These are phyloP conservation scores for Lactuca sativa DNA, from an alignment of 129 eudicot genomes.

Conservation along the genomic window DNA sequence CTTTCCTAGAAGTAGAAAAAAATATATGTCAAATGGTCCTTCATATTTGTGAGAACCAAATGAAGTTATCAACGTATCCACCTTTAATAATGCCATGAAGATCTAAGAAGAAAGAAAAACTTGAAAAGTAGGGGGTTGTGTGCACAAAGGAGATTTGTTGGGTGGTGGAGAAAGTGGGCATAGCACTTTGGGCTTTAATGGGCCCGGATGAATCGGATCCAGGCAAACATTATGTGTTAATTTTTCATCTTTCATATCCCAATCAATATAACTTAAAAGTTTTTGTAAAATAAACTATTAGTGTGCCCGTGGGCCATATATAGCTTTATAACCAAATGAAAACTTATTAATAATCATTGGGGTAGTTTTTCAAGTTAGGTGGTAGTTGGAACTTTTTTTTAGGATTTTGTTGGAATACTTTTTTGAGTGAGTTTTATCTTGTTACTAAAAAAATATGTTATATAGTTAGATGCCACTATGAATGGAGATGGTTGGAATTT, in stretches of 20 bases:
- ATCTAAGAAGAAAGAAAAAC: constrained; percentile 21
- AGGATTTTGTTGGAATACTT: constrained; percentile 26
- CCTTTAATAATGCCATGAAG: constrained; percentile 26
- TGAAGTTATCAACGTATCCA: constrained; percentile 29
- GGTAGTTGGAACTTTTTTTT: constrained; percentile 36
- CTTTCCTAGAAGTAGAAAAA: constrained; percentile 30
- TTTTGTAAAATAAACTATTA: constrained; percentile 14
- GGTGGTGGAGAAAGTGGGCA: constrained; percentile 48
- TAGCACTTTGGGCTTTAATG: constrained; percentile 54
- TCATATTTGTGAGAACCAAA: constrained; percentile 24
- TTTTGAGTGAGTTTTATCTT: constrained; percentile 30
- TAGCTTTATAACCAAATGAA: constrained; percentile 23
- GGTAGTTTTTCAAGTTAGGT: constrained; percentile 49
- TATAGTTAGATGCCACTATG: constrained; percentile 11
- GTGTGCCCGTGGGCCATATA: constrained; percentile 26
- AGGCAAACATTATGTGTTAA: constrained; percentile 36
- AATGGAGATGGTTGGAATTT: neutral
- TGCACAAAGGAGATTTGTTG: constrained; percentile 31
- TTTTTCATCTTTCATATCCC: constrained; percentile 7
- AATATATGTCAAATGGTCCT: constrained; percentile 32
- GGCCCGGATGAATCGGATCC: constrained; percentile 62
- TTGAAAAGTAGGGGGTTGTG: constrained; percentile 21
- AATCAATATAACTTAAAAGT: constrained; percentile 23
- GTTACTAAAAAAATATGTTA: constrained; percentile 26
- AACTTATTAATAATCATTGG: constrained; percentile 17